Evolutionary conservation across 768 basidiomycete species (phyloP).

Genomic region (Rossbeevera mucosa): DNA sequence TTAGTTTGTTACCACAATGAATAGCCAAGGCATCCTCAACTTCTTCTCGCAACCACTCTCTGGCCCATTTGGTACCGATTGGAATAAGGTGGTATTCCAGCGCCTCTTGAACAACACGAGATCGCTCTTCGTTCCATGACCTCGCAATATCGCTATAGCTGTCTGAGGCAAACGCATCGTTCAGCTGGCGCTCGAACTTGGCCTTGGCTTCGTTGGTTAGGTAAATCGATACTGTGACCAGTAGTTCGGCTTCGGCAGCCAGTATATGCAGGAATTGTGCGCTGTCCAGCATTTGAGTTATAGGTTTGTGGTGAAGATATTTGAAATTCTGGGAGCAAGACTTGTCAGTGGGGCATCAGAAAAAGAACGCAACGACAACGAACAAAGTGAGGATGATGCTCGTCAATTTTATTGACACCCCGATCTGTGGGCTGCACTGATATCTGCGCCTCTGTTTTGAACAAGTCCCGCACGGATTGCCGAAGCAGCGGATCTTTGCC

Average conservation of each 20-base stretch:
- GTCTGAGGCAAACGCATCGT: conserved; percentile 79
- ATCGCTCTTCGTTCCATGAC: conserved; percentile 88
- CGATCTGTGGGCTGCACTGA: conserved; percentile 85
- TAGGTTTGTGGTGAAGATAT: conserved; percentile 79
- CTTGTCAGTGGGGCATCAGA: conserved; percentile 4
- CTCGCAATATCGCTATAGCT: conserved; percentile 79
- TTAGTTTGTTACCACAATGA: conserved; percentile 62
- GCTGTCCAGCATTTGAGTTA: conserved; percentile 60
- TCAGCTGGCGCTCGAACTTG: conserved; percentile 71
- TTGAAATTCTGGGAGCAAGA: conserved; percentile 73
- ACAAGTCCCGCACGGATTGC: conserved; percentile 68
- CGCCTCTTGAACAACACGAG: conserved; percentile 71
- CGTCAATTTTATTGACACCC: conserved; percentile 72
- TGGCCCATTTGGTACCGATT: conserved; percentile 78
- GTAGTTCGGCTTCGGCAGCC: conserved; percentile 81
- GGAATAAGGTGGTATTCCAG: conserved; percentile 82
- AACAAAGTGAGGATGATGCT: conserved; percentile 69
- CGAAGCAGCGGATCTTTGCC: conserved; percentile 89
- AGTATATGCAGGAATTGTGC: conserved; percentile 90
- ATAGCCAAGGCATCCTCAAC: conserved; percentile 79
- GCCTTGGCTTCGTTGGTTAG: conserved; percentile 59
- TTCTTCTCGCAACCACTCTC: conserved; percentile 85
- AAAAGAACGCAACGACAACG: conserved; percentile 24
- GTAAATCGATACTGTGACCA: conserved; percentile 72
- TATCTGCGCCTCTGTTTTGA: conserved; percentile 70